Percentiles rank a stretch among this genome's conserved stretches.
Evolutionary conservation across 805 yeast species (phyloP).

Genomic region (Sugiyamaella qingdaonensis): DNA sequence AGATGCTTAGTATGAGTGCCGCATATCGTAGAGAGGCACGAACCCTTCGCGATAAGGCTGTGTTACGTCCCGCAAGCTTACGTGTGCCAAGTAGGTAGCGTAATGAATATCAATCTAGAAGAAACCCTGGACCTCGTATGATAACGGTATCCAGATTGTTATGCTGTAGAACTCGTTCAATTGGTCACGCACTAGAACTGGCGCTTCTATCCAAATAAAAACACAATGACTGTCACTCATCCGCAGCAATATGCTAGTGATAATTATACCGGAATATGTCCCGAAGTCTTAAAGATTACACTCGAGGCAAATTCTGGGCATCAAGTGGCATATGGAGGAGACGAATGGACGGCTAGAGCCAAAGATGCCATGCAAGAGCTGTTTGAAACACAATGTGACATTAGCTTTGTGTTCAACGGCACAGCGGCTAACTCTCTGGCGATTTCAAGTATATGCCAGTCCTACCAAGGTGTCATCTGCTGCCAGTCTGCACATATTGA

Average conservation of each 20-base stretch:
- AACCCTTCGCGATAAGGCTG: too few relatives aligned
- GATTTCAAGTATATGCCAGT: constrained; percentile 4
- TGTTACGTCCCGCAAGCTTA: too few relatives aligned
- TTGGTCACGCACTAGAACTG: background rate
- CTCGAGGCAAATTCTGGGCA: constrained; percentile 2
- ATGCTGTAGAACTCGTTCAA: background rate
- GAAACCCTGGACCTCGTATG: too few relatives aligned
- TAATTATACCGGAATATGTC: constrained; percentile 8
- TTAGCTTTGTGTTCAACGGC: constrained; percentile 8
- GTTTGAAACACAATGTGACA: constrained; percentile 2
- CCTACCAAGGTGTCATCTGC: constrained; percentile 5
- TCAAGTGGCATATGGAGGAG: constrained; percentile 7
- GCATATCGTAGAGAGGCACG: too few relatives aligned
- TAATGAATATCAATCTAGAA: too few relatives aligned
- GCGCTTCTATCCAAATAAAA: background rate
- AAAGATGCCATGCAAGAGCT: background rate
- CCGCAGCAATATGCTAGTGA: constrained; percentile 10
- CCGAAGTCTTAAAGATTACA: constrained; percentile 1
- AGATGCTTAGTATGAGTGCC: too few relatives aligned
- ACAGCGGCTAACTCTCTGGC: constrained; percentile 9
- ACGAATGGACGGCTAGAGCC: constrained; percentile 5
- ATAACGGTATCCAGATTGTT: background rate
- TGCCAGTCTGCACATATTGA: constrained; percentile 5
- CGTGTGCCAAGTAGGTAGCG: too few relatives aligned
- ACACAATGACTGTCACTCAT: background rate